Evolutionary conservation across 169 alveolate species (phyloP), one percentile per base, ranked within the genome.

Genomic region (Cryptosporidium meleagridis): DNA sequence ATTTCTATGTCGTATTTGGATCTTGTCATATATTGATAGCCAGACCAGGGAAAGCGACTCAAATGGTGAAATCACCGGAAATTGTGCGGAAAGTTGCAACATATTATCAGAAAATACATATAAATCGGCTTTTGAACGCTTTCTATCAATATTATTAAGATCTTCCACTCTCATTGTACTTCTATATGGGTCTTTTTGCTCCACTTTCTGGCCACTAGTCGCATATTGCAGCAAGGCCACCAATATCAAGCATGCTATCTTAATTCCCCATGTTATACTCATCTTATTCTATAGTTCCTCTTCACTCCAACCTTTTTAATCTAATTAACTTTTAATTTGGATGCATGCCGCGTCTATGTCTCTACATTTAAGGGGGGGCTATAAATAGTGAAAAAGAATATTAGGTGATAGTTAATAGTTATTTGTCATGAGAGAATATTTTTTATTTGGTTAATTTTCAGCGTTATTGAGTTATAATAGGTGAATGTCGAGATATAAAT

Each of bases 281-380:
- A 80, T 80, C 26, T 80, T 80, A 23, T 59, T 80, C 39, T 16
- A 14, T 14, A 44, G 31, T 39, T 73, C 35, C 8, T 26, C 55
- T 80, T 61, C 10, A 35, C 61, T 59, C 44, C 33, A 9, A 33
- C 26, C 48, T 26, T 31, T 80, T 48, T 35, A 39, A 62, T 37
- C 89, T 80, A 44, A 26, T 23, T 39, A 44, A 70, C n/a, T 48
- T 53, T 72, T 33, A 26, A 3, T 48, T 44, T 18, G 87, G 61
- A 80, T 80, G 89, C 89, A 80, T 37, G 53, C 45, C 21, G 5
- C 80, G 89, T 73, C 86, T 73, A 62, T 29, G 86, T 73, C 86
- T 65, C 26, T 31, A 21, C 72, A 48, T 59, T 37, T 26, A 55
- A 55, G 5, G 67, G 67, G 67, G 67, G 67, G 67, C 23, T 55